phyloP scores from a whole-genome alignment of 306 rosid species.

The Senna siamea region DNA sequence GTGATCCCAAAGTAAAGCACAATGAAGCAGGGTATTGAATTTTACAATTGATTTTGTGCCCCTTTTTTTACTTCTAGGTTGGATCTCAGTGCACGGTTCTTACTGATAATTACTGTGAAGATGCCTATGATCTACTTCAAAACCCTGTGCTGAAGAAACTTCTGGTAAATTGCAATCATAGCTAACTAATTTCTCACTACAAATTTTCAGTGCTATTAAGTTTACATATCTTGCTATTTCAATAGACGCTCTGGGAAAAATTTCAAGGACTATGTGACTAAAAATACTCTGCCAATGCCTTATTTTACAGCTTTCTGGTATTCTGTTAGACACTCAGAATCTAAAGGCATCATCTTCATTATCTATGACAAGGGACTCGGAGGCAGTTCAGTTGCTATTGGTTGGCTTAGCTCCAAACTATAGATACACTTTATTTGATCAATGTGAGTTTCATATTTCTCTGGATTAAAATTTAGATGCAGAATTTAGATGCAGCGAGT shows the following conservation, averaged over 20 bases:
- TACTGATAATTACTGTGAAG: constrained; percentile 86
- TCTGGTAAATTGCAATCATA: constrained; percentile 55
- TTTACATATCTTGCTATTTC: neutral
- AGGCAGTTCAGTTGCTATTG: constrained; percentile 81
- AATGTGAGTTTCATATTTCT: constrained; percentile 49
- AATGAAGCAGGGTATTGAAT: neutral
- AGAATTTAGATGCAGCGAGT: constrained; percentile 24
- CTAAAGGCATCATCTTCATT: constrained; percentile 57
- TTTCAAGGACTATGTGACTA: constrained; percentile 7
- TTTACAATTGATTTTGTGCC: neutral
- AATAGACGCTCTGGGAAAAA: constrained; percentile 17
- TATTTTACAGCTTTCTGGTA: constrained; percentile 77
- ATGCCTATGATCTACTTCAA: constrained; percentile 89
- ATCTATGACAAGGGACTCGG: constrained; percentile 86
- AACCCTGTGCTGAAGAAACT: constrained; percentile 74
- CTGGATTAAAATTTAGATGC: constrained; percentile 27
- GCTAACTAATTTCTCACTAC: neutral
- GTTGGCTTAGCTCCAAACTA: constrained; percentile 74
- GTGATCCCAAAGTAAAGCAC: constrained; percentile 14
- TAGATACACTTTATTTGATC: constrained; percentile 71
- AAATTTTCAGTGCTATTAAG: constrained; percentile 4
- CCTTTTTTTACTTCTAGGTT: constrained; percentile 50
- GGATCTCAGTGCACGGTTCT: constrained; percentile 87
- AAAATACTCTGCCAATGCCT: constrained; percentile 22
- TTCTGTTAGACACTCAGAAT: constrained; percentile 82